Base-by-base conservation (phyloP, 2,329 filamentous ascomycete species). In the Aspergillus tanneri region DNA sequence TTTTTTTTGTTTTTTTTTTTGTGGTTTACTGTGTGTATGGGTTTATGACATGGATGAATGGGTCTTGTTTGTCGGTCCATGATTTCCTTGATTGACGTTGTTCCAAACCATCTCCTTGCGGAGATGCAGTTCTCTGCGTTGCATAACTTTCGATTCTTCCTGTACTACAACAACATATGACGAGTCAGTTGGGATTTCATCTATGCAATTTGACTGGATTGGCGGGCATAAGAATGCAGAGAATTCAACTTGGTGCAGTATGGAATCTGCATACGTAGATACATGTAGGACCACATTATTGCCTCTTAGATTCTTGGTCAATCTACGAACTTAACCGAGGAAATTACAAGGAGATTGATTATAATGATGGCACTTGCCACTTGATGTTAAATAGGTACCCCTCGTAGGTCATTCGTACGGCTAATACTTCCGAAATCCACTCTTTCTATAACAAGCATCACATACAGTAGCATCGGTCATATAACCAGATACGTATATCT, bases 1-100 rank as follows among this genome's bases (percentile, higher is more conserved):
- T 47, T 27, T 42, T 51, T 38, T 53, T 54, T 53, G 43, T 49
- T 49, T 50, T 50, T 52, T 46, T 46, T 56, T 47, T 53, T 46
- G 53, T 54, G 38, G 38, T 52, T 52, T 46, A 34, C 55, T 24
- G n/a, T n/a, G n/a, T n/a, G n/a, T 34, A 34, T 18, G 30, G 30
- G 30, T 34, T 34, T 34, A 34, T 19, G 30, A 34, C 30, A 34
- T 34, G 9, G 30, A 34, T 18, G 14, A 19, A 34, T 18, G 30
- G 14, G 30, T 34, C 30, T 34, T 34, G 30, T 34, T 34, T 34
- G 16, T 19, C 30, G 19, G 14, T 34, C n/a, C 30, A 34, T 34
- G 30, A 34, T 34, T 34, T 34, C 30, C 30, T 19, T 34, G 30
- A 10, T 34, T 34, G 19, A 34, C 19, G 30, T 34, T 34, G 14